Percentiles rank a stretch among this genome's conserved stretches.
Evolutionary conservation across 148 eudicot genomes (phyloP).

Genomic region (Cornus florida): DNA sequence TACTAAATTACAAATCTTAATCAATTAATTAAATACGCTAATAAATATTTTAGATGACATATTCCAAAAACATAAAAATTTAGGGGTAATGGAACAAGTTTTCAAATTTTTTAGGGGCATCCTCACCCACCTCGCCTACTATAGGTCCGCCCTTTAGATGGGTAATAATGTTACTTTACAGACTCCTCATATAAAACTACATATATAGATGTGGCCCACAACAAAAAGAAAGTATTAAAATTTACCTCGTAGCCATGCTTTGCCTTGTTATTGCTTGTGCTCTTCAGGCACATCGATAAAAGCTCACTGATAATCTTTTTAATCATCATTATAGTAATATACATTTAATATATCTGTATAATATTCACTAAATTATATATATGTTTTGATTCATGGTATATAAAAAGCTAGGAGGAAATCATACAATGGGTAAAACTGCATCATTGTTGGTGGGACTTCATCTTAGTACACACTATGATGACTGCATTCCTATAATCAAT

Average conservation of each 20-base stretch:
- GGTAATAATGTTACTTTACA: background rate
- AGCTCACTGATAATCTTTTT: conserved; percentile 7
- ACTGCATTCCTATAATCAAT: no score
- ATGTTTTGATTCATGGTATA: background rate
- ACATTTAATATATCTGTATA: background rate
- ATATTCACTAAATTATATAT: no score
- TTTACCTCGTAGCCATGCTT: conserved; percentile 2
- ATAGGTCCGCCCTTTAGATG: no score
- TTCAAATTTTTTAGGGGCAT: no score
- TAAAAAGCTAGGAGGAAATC: background rate
- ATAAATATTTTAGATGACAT: no score
- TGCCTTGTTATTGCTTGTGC: conserved; percentile 26
- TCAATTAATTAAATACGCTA: no score
- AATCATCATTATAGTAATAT: background rate
- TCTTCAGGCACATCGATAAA: conserved; percentile 11
- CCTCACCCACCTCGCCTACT: no score
- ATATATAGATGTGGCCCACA: conserved; percentile 9
- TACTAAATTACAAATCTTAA: no score
- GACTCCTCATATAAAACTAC: background rate
- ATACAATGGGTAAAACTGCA: background rate
- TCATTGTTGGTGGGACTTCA: background rate
- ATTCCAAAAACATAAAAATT: no score
- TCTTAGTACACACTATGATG: background rate
- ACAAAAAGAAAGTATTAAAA: background rate
- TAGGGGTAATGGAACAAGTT: no score